These are phyloP conservation scores for Phytopythium aichiense DNA, from an alignment of 352 stramenopile species.

Conservation along the genomic window DNA sequence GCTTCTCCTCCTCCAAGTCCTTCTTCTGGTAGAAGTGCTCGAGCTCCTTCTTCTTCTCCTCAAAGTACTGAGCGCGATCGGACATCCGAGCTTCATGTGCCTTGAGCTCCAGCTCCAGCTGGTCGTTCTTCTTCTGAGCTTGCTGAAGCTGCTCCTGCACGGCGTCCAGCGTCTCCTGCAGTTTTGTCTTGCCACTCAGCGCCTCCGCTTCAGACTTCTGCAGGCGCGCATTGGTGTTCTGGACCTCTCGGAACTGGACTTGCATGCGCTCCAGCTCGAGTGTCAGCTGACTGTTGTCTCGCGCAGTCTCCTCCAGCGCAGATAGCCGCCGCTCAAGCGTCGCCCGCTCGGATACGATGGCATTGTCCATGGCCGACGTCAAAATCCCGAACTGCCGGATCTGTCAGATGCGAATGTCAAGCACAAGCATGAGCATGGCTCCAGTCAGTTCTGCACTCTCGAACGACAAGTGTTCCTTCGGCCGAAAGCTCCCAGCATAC, in stretches of 20 bases:
- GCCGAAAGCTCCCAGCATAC: slow-evolving; percentile 10
- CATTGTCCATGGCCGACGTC: slow-evolving; percentile 29
- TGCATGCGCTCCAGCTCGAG: slow-evolving; percentile 33
- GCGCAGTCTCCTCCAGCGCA: slow-evolving; percentile 30
- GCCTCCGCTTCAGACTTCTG: slow-evolving; percentile 35
- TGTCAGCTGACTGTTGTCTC: slow-evolving; percentile 30
- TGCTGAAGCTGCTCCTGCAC: slow-evolving; percentile 55
- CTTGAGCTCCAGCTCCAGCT: slow-evolving; percentile 59
- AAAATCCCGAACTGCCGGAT: slow-evolving; percentile 29
- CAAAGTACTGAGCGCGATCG: slow-evolving; percentile 47
- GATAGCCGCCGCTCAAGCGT: slow-evolving; percentile 29
- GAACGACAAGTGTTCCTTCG: neutral
- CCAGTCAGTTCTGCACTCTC: neutral
- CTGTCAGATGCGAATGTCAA: slow-evolving; percentile 12
- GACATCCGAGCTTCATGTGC: slow-evolving; percentile 38
- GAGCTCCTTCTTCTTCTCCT: slow-evolving; percentile 66
- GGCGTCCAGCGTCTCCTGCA: slow-evolving; percentile 32
- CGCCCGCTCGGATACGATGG: slow-evolving; percentile 24
- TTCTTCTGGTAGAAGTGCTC: slow-evolving; percentile 61
- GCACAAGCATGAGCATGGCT: slow-evolving; percentile 3
- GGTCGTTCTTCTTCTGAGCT: slow-evolving; percentile 45
- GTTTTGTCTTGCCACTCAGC: slow-evolving; percentile 17
- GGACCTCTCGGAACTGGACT: slow-evolving; percentile 23
- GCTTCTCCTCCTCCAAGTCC: slow-evolving; percentile 42
- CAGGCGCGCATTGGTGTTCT: slow-evolving; percentile 26